These are phyloP conservation scores for Przewalskia tangutica DNA, from an alignment of 257 asterid genomes.

Conservation along the genomic window DNA sequence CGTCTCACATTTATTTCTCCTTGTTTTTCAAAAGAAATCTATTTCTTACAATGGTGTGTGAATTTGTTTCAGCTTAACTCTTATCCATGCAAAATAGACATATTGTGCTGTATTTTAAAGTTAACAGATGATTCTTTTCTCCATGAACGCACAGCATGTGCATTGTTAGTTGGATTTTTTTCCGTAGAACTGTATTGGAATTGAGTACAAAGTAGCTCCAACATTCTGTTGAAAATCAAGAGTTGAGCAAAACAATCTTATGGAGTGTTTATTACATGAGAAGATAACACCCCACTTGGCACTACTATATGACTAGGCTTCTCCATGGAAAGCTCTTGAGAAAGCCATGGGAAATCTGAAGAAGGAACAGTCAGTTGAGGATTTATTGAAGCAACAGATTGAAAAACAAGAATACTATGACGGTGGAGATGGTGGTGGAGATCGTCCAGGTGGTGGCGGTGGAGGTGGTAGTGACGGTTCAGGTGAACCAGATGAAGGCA, in stretches of 20 bases:
- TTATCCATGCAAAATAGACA: neutral
- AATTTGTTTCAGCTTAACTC: neutral
- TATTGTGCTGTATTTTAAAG: neutral
- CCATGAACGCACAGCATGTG: neutral
- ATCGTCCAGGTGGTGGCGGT: constrained; percentile 39
- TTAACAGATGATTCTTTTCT: neutral
- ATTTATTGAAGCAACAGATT: constrained; percentile 61
- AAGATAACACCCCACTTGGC: neutral
- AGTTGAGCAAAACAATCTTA: neutral
- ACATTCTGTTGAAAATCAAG: neutral
- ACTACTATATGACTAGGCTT: constrained; percentile 28
- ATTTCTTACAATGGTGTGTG: neutral
- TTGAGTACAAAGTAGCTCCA: neutral
- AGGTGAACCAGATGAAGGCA: constrained; percentile 38
- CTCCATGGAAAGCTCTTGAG: constrained; percentile 62
- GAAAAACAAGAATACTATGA: constrained; percentile 54
- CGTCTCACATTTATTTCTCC: neutral
- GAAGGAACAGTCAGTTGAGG: constrained; percentile 58
- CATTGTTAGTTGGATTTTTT: neutral
- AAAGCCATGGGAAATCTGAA: constrained; percentile 44
- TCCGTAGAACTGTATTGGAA: neutral
- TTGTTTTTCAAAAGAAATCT: neutral
- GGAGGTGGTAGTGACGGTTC: constrained; percentile 31
- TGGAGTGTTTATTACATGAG: neutral
- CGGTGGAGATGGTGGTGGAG: constrained; percentile 43